Conservation (phyloP, 345 rosid genomes). For the Citrus trifoliata region DNA sequence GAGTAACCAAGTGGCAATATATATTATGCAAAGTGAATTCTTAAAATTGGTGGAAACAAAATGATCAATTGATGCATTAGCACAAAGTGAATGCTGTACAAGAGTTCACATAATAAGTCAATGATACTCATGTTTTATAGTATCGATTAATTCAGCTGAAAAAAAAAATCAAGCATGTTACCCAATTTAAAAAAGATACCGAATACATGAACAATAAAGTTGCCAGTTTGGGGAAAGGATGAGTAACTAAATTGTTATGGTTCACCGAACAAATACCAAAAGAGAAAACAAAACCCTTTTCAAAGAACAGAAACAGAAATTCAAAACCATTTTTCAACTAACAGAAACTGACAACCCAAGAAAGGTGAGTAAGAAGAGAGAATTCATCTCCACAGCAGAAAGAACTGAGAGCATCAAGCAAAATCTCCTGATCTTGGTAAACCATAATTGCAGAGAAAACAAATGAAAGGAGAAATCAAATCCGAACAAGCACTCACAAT, state of each 20-base stretch:
- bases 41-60: neutral
- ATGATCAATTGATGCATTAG: neutral
- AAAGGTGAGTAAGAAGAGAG: neutral
- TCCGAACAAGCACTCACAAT: neutral
- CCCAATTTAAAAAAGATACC: neutral
- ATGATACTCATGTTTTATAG: neutral
- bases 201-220: neutral
- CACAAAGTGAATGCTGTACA: neutral
- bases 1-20: slow-evolving; percentile 2
- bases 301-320: neutral
- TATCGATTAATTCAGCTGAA: neutral
- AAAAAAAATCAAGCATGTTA: neutral
- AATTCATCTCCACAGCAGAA: neutral
- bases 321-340: neutral
- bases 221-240: neutral
- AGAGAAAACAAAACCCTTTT: neutral
- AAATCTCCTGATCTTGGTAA: neutral
- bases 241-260: neutral
- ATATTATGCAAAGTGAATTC: neutral
- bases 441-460: neutral
- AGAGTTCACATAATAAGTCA: neutral
- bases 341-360: neutral
- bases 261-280: neutral
- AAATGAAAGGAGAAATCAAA: neutral
- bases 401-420: neutral